A percentile compares a stretch with the other conserved stretches of the same genome.
Evolutionary conservation across 768 basidiomycete genomes (phyloP).

Genomic region (Tricholoma saponaceum): DNA sequence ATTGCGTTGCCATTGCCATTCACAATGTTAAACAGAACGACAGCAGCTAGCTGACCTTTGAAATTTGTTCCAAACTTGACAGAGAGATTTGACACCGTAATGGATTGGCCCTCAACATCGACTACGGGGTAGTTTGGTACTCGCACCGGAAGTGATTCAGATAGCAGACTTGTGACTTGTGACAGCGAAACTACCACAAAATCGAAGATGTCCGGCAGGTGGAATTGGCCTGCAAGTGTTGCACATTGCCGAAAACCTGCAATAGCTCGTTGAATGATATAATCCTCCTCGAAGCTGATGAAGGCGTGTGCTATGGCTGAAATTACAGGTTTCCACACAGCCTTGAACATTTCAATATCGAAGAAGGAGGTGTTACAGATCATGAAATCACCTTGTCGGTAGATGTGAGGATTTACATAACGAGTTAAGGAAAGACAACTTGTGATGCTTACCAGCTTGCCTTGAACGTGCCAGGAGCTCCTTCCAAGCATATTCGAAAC

Average conservation of each 20-base stretch:
- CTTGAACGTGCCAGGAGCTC: conserved; percentile 81
- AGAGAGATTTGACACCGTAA: conserved; percentile 90
- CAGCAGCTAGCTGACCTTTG: conserved; percentile 92
- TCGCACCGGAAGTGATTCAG: conserved; percentile 63
- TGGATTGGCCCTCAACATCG: conserved; percentile 82
- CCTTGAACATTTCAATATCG: conserved; percentile 90
- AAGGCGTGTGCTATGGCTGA: conserved; percentile 96
- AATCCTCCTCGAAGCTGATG: conserved; percentile 94
- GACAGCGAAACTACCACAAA: conserved; percentile 92
- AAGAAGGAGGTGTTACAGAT: conserved; percentile 77
- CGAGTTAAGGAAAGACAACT: neutral
- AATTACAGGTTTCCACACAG: conserved; percentile 90
- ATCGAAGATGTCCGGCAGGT: conserved; percentile 93
- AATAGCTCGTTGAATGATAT: conserved; percentile 91
- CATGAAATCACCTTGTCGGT: conserved; percentile 57
- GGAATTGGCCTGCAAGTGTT: conserved; percentile 84
- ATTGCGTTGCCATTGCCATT: conserved; percentile 94
- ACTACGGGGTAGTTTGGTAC: conserved; percentile 86
- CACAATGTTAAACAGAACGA: conserved; percentile 95
- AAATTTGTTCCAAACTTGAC: conserved; percentile 94
- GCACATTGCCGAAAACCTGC: conserved; percentile 97
- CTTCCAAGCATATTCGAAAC: conserved; percentile 99
- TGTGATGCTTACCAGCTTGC: conserved; percentile 59
- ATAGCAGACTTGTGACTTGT: conserved; percentile 83
- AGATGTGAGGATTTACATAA: conserved; percentile 2